phyloP scores from a whole-genome alignment of 2,329 filamentous ascomycete genomes.

The Ciborinia camelliae region DNA sequence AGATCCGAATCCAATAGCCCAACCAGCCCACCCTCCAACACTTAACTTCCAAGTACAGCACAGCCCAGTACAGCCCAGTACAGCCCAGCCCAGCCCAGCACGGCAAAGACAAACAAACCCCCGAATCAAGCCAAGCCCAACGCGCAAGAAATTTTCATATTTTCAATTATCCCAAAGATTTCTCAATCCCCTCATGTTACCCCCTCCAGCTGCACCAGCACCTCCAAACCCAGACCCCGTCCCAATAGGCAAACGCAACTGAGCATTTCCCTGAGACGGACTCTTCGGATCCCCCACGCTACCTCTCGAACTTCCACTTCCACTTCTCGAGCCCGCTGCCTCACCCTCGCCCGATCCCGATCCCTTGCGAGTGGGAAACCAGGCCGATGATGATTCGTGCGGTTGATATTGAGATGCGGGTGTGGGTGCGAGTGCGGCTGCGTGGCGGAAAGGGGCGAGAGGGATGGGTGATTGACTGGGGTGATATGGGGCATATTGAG shows the following conservation, averaged over 20 bases:
- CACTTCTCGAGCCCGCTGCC: conserved; percentile 39
- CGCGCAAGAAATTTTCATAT: too few species aligned
- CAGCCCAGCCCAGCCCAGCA: too few species aligned
- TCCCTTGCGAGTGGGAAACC: conserved; percentile 9
- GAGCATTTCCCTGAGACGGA: conserved; percentile 37
- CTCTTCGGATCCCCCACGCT: conserved; percentile 53
- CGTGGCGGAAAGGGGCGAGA: conserved; percentile 5
- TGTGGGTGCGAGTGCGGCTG: too few species aligned
- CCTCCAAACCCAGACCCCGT: background rate
- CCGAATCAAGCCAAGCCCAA: too few species aligned
- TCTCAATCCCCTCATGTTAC: conserved; percentile 12
- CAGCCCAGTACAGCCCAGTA: too few species aligned
- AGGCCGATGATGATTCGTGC: background rate
- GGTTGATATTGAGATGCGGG: background rate
- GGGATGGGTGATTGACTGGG: conserved; percentile 15
- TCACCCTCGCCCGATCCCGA: conserved; percentile 23
- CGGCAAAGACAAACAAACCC: too few species aligned
- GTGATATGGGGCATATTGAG: conserved; percentile 5
- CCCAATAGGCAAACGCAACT: conserved; percentile 4
- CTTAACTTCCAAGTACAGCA: too few species aligned
- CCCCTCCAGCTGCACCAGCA: too few species aligned
- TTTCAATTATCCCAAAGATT: conserved; percentile 9
- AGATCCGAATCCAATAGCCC: too few species aligned
- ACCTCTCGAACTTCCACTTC: conserved; percentile 45
- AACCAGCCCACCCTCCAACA: too few species aligned